Conservation (phyloP, 805 yeast species). For the Tetrapisispora pingtungensis region DNA sequence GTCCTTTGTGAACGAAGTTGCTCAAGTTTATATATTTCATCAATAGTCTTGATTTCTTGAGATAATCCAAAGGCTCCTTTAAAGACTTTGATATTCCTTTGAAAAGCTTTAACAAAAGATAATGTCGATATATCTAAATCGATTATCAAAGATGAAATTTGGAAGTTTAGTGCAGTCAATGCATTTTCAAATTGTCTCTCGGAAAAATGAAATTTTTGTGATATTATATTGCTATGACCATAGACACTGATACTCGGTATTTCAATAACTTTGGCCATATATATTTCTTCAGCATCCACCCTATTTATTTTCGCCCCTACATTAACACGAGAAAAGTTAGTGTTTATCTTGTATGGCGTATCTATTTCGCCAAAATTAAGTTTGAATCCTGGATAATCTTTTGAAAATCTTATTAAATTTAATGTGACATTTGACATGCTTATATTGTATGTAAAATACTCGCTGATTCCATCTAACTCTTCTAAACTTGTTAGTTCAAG, state of each 20-base stretch:
- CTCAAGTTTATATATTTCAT: neutral
- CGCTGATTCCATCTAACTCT: constrained; percentile 13
- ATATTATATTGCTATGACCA: constrained; percentile 33
- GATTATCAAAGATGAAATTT: constrained; percentile 35
- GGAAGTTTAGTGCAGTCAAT: constrained; percentile 30
- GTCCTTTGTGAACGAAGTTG: neutral
- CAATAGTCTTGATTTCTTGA: constrained; percentile 5
- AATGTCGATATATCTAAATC: constrained; percentile 36
- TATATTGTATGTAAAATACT: constrained; percentile 16
- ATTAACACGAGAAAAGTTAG: constrained; percentile 32
- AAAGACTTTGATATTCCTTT: constrained; percentile 22
- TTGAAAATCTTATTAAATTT: constrained; percentile 21
- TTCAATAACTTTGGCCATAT: constrained; percentile 21
- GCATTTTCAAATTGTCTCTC: constrained; percentile 23
- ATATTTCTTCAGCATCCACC: constrained; percentile 2
- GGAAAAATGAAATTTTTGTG: constrained; percentile 27
- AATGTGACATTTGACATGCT: constrained; percentile 20
- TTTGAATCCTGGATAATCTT: constrained; percentile 39
- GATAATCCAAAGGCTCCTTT: constrained; percentile 11
- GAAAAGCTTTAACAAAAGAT: constrained; percentile 28
- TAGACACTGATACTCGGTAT: constrained; percentile 32
- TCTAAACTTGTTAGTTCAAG: constrained; percentile 16
- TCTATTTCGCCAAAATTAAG: constrained; percentile 33
- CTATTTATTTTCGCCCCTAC: constrained; percentile 22
- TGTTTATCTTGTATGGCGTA: constrained; percentile 33